Evolutionary conservation across 352 stramenopile genomes (phyloP).

Genomic region (Aphanomyces invadans): DNA sequence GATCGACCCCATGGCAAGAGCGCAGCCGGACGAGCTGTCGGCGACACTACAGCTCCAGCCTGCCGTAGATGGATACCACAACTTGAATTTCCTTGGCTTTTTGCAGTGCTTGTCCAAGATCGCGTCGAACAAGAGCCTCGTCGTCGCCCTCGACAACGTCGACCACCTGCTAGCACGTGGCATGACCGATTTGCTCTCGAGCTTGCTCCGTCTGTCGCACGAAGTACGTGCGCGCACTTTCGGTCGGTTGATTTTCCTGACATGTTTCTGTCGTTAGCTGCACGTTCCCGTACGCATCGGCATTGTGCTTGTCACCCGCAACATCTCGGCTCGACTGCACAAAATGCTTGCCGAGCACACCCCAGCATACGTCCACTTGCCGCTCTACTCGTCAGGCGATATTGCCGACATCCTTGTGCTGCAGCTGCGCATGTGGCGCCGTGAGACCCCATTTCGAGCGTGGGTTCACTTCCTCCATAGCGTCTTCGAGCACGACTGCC

Average conservation of each 20-base stretch:
- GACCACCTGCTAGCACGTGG: slow-evolving; percentile 56
- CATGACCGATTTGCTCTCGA: slow-evolving; percentile 46
- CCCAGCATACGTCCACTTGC: slow-evolving; percentile 47
- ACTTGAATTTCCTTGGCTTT: slow-evolving; percentile 22
- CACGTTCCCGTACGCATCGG: slow-evolving; percentile 29
- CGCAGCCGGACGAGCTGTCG: neutral
- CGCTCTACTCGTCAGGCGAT: slow-evolving; percentile 52
- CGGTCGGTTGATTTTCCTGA: no score
- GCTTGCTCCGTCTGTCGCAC: slow-evolving; percentile 61
- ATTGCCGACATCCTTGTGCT: slow-evolving; percentile 51
- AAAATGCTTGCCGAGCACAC: slow-evolving; percentile 42
- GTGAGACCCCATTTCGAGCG: slow-evolving; percentile 38
- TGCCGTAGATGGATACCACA: slow-evolving; percentile 19
- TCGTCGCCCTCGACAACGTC: slow-evolving; percentile 58
- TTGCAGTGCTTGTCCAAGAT: slow-evolving; percentile 31
- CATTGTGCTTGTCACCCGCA: slow-evolving; percentile 56
- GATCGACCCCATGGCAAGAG: slow-evolving; percentile 23
- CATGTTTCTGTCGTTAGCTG: slow-evolving; percentile 19
- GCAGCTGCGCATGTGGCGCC: slow-evolving; percentile 38
- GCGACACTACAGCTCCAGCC: slow-evolving; percentile 4
- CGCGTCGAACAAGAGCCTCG: slow-evolving; percentile 32
- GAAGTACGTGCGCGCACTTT: slow-evolving; percentile 38
- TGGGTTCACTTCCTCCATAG: slow-evolving; percentile 47
- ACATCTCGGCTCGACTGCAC: slow-evolving; percentile 73
- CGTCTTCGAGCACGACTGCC: slow-evolving; percentile 39